These are phyloP conservation scores for Artemisia argyi DNA, from an alignment of 129 eudicot genomes.

Conservation along the genomic window DNA sequence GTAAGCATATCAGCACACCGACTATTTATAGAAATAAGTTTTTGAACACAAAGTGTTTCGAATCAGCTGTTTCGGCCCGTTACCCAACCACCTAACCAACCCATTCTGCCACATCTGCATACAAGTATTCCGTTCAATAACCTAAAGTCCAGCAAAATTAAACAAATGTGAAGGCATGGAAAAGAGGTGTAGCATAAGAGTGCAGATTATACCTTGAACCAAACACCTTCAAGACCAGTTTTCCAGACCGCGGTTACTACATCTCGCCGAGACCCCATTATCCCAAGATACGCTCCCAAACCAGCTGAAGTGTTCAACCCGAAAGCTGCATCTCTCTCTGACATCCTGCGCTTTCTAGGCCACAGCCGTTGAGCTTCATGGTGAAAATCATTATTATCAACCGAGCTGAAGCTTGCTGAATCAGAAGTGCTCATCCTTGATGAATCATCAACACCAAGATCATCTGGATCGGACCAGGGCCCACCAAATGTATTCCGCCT, in stretches of 20 bases:
- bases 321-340: conserved; percentile 98
- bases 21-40: too few relatives aligned
- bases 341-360: conserved; percentile 95
- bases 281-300: conserved; percentile 91
- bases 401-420: conserved; percentile 43
- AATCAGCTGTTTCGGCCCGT: too few relatives aligned
- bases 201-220: conserved; percentile 78
- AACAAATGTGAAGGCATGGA: neutral
- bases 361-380: conserved; percentile 75
- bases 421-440: conserved; percentile 51
- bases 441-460: conserved; percentile 61
- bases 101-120: neutral
- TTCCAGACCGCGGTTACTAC: conserved; percentile 97
- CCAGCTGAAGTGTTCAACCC: conserved; percentile 94
- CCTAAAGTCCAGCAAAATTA: neutral
- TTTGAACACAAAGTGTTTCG: too few relatives aligned
- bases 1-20: too few relatives aligned
- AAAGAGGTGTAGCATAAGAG: neutral
- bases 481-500: conserved; percentile 92
- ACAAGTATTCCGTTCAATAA: neutral
- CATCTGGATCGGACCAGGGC: conserved; percentile 97
- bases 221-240: conserved; percentile 95
- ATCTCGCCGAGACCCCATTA: conserved; percentile 98
- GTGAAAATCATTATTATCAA: conserved; percentile 47
- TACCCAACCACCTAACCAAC: too few relatives aligned